Percentiles rank a stretch among this genome's conserved stretches.
phyloP scores from a whole-genome alignment of 257 asterid genomes.

The Cruciata laevipes region DNA sequence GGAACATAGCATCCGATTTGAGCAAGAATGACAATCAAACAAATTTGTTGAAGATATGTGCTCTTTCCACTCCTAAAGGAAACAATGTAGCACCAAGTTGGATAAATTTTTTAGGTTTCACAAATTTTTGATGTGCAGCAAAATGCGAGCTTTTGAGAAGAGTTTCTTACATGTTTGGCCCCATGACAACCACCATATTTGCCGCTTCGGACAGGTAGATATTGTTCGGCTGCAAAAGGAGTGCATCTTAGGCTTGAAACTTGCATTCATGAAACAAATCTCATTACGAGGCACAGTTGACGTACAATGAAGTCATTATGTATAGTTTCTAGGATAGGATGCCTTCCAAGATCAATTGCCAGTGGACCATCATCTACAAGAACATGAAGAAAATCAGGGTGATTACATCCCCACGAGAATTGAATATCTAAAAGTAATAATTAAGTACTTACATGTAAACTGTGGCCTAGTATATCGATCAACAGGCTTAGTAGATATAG shows the following conservation, averaged over 20 bases:
- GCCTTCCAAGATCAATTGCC: slow-evolving; percentile 95
- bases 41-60: slow-evolving; percentile 93
- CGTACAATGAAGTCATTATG: slow-evolving; percentile 82
- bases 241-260: neutral
- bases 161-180: slow-evolving; percentile 93
- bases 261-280: neutral
- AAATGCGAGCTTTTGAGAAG: neutral
- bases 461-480: slow-evolving; percentile 87
- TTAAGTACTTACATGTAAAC: slow-evolving; percentile 56
- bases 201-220: slow-evolving; percentile 96
- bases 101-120: too few species aligned
- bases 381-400: slow-evolving; percentile 21
- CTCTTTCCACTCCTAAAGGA: slow-evolving; percentile 92
- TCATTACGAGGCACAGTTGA: slow-evolving; percentile 16
- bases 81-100: slow-evolving; percentile 15
- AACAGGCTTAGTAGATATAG: slow-evolving; percentile 84
- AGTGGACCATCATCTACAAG: slow-evolving; percentile 83
- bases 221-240: slow-evolving; percentile 76
- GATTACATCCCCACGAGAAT: slow-evolving; percentile 14
- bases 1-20: slow-evolving; percentile 98
- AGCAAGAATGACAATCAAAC: slow-evolving; percentile 85
- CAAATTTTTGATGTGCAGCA: neutral
- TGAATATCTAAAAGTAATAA: slow-evolving; percentile 13
- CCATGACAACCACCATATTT: slow-evolving; percentile 80
- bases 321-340: slow-evolving; percentile 77